Conservation (phyloP, 2,329 filamentous ascomycete genomes). For the Aspergillus sp. region DNA sequence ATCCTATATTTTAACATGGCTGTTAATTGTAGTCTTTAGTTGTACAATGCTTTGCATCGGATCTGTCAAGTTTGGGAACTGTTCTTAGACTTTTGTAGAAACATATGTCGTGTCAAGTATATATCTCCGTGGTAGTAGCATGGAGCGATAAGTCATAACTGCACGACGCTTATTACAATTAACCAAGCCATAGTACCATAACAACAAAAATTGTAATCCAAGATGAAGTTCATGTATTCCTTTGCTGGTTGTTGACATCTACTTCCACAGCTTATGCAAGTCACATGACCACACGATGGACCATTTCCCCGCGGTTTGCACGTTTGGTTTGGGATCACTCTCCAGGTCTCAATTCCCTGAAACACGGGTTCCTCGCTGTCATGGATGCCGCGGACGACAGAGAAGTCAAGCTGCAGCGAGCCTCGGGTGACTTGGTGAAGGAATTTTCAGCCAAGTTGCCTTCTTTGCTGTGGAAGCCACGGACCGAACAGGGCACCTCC, state of each 20-base stretch:
- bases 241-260: neutral
- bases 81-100: no score
- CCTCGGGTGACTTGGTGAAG: slow-evolving; percentile 43
- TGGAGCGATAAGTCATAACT: no score
- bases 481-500: slow-evolving; percentile 19
- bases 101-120: no score
- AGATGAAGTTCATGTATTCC: neutral
- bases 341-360: neutral
- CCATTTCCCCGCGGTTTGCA: slow-evolving; percentile 17
- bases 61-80: no score
- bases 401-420: slow-evolving; percentile 48
- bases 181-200: no score
- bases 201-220: neutral
- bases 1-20: neutral
- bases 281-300: slow-evolving; percentile 13
- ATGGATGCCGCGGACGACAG: slow-evolving; percentile 48
- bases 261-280: neutral
- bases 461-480: slow-evolving; percentile 41
- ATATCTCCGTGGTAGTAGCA: no score
- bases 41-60: no score
- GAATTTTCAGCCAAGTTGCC: slow-evolving; percentile 44
- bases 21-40: neutral
- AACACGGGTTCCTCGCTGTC: slow-evolving; percentile 2
- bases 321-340: neutral
- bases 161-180: no score